A percentile compares a stretch with the other conserved stretches of the same genome.
Conservation (phyloP, 805 yeast species). For the Candida tallmaniae region DNA sequence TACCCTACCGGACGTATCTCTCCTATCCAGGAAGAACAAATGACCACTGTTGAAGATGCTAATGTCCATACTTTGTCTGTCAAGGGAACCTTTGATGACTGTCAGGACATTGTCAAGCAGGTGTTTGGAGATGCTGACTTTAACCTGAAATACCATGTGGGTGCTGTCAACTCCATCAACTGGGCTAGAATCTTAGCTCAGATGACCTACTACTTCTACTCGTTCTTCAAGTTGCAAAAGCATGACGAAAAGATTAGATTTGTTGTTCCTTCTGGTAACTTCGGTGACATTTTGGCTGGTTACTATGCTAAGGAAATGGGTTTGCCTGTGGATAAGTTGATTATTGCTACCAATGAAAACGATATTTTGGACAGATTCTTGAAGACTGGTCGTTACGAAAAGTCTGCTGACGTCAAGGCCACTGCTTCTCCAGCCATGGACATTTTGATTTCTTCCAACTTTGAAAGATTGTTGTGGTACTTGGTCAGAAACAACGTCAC, state of each 20-base stretch:
- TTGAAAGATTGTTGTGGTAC: conserved; percentile 95
- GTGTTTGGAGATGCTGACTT: conserved; percentile 87
- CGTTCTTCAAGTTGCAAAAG: conserved; percentile 64
- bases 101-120: conserved; percentile 94
- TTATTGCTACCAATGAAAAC: conserved; percentile 94
- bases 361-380: conserved; percentile 93
- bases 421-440: conserved; percentile 99
- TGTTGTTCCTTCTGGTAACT: conserved; percentile 97
- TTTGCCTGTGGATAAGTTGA: conserved; percentile 77
- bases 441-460: conserved; percentile 89
- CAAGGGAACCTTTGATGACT: conserved; percentile 95
- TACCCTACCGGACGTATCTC: conserved; percentile 98
- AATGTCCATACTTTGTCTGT: conserved; percentile 95
- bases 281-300: conserved; percentile 97
- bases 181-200: conserved; percentile 99
- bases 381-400: conserved; percentile 80
- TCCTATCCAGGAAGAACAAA: conserved; percentile 96
- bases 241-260: conserved; percentile 47
- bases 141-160: conserved; percentile 86
- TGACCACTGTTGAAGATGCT: conserved; percentile 91
- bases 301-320: conserved; percentile 95
- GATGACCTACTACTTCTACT: conserved; percentile 91
- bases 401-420: conserved; percentile 68
- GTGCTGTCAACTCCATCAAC: conserved; percentile 97
- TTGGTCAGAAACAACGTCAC: conserved; percentile 71